These are phyloP conservation scores for Talaromyces albobiverticillius DNA, from an alignment of 2,329 filamentous ascomycete species.

Conservation along the genomic window DNA sequence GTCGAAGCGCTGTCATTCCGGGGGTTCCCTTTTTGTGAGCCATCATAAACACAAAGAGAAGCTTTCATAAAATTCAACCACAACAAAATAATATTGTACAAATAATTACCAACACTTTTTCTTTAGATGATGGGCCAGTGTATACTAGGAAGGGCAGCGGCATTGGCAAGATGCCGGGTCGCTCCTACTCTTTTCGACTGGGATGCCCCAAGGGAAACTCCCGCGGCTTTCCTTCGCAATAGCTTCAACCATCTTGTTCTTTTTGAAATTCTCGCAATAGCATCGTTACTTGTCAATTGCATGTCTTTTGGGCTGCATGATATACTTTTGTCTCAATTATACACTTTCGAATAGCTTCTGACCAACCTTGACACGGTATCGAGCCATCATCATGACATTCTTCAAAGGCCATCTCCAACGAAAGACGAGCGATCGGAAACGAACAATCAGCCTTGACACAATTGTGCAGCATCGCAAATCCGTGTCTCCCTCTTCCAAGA, in stretches of 20 bases:
- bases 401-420: constrained; percentile 9
- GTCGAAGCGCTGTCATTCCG: constrained; percentile 71
- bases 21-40: constrained; percentile 42
- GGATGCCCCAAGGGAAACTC: neutral
- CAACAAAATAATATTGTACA: neutral
- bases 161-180: constrained; percentile 46
- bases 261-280: constrained; percentile 19
- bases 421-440: constrained; percentile 7
- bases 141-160: constrained; percentile 44
- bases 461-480: neutral
- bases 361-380: constrained; percentile 21
- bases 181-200: neutral
- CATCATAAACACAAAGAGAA: too few relatives aligned
- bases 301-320: constrained; percentile 40
- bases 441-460: neutral
- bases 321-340: constrained; percentile 63
- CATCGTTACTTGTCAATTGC: constrained; percentile 22
- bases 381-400: constrained; percentile 8
- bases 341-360: constrained; percentile 39
- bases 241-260: constrained; percentile 30
- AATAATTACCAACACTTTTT: constrained; percentile 6
- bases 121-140: constrained; percentile 21
- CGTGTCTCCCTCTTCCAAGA: neutral
- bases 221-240: neutral
- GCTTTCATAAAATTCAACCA: neutral